Evolutionary conservation across 2,329 filamentous ascomycete genomes (phyloP).

Genomic region (Aschersonia sp.): DNA sequence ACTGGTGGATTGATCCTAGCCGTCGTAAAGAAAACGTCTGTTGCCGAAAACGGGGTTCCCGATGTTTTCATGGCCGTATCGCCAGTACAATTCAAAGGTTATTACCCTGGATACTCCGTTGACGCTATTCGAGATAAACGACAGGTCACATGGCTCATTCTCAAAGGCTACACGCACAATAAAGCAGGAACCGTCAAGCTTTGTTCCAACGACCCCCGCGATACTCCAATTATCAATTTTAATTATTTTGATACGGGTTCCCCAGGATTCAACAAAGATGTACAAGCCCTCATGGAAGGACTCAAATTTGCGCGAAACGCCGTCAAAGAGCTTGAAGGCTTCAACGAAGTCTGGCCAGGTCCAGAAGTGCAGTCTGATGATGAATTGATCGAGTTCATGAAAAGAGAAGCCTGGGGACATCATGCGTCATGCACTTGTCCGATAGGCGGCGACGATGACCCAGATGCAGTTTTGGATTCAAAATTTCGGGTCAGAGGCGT

Average conservation of each 20-base stretch:
- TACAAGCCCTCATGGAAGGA: conserved; percentile 20
- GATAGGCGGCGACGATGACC: conserved; percentile 37
- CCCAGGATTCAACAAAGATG: conserved; percentile 29
- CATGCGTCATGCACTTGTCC: conserved; percentile 40
- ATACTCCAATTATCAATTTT: conserved; percentile 47
- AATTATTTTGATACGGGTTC: conserved; percentile 34
- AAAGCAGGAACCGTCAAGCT: conserved; percentile 42
- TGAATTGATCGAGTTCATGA: conserved; percentile 22
- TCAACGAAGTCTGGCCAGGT: conserved; percentile 10
- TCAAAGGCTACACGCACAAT: neutral
- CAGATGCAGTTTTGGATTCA: conserved; percentile 38
- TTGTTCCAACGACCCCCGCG: conserved; percentile 44
- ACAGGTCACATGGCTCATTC: neutral
- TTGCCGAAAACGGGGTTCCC: neutral
- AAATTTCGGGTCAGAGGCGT: conserved; percentile 40
- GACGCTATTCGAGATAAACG: neutral
- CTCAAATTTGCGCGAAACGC: conserved; percentile 24
- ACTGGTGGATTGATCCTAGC: neutral
- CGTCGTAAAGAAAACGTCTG: neutral
- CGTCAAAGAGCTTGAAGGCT: conserved; percentile 37
- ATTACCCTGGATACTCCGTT: neutral
- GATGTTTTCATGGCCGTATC: neutral
- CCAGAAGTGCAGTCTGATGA: conserved; percentile 4
- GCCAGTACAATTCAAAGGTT: neutral
- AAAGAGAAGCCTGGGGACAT: conserved; percentile 37